Evolutionary conservation across 1,139 yeast species (phyloP).

Genomic region (Suhomyces anneliseae): DNA sequence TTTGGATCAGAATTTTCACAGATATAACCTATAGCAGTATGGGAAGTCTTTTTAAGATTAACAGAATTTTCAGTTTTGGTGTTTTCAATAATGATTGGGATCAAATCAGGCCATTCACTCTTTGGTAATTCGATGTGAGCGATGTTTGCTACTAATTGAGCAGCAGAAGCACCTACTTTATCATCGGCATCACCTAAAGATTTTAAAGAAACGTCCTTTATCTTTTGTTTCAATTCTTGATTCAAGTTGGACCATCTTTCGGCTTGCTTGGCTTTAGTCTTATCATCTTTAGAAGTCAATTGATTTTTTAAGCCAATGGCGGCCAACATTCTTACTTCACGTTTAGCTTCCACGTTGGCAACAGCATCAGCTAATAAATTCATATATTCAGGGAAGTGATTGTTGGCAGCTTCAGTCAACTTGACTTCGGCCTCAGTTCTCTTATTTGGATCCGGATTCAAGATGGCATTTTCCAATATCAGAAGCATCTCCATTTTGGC

Average conservation of each 20-base stretch:
- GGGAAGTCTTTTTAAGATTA: conserved; percentile 79
- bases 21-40: conserved; percentile 89
- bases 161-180: conserved; percentile 84
- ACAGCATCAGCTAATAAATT: conserved; percentile 71
- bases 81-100: conserved; percentile 78
- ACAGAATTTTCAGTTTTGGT: conserved; percentile 78
- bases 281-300: conserved; percentile 71
- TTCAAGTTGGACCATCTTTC: conserved; percentile 66
- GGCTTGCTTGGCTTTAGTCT: conserved; percentile 51
- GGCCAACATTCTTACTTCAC: conserved; percentile 91
- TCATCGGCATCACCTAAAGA: conserved; percentile 68
- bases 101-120: conserved; percentile 84
- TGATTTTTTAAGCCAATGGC: conserved; percentile 87
- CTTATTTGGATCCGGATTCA: conserved; percentile 62
- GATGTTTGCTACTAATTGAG: conserved; percentile 93
- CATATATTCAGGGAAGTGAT: conserved; percentile 73
- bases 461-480: conserved; percentile 75
- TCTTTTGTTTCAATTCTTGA: conserved; percentile 52
- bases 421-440: conserved; percentile 83
- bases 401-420: conserved; percentile 68
- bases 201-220: conserved; percentile 65
- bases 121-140: conserved; percentile 93
- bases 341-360: conserved; percentile 60
- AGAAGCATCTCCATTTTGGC: conserved; percentile 63
- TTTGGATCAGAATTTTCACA: conserved; percentile 93